phyloP scores from a whole-genome alignment of 495 filamentous ascomycete genomes.

The Viridothelium virens region DNA sequence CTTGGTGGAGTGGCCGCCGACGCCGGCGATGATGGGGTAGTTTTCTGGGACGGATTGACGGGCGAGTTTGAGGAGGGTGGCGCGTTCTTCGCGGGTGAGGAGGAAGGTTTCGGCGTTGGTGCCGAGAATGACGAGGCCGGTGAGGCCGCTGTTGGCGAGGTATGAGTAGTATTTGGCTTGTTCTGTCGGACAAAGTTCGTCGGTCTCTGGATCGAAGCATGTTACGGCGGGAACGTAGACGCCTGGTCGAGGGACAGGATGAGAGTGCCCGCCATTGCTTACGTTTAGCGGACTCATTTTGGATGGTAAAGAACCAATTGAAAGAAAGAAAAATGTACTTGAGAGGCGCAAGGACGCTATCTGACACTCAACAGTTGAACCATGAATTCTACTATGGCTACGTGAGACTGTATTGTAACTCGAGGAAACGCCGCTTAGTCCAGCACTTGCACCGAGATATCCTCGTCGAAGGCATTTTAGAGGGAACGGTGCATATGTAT shows the following conservation, averaged over 20 bases:
- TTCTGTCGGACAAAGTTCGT: constrained; percentile 21
- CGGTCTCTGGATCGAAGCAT: constrained; percentile 27
- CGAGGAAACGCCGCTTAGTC: background rate
- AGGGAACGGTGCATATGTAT: background rate
- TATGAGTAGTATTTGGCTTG: constrained; percentile 29
- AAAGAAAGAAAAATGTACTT: background rate
- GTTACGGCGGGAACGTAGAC: constrained; percentile 28
- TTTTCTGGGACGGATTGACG: constrained; percentile 23
- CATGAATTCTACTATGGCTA: background rate
- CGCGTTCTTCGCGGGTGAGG: constrained; percentile 28
- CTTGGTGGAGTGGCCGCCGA: constrained; percentile 55
- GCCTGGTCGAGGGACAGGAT: constrained; percentile 21
- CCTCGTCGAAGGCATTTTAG: background rate
- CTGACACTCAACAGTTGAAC: too few species aligned
- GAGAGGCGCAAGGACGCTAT: too few species aligned
- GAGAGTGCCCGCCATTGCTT: background rate
- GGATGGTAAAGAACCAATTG: background rate
- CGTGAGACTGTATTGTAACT: background rate
- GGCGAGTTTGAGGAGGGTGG: constrained; percentile 21
- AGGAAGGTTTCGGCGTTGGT: constrained; percentile 31
- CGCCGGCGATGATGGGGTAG: constrained; percentile 38
- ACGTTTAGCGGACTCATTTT: background rate
- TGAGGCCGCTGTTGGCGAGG: constrained; percentile 27
- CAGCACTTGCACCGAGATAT: background rate
- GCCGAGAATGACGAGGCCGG: constrained; percentile 29